Base-by-base conservation (phyloP, 306 rosid species). In the Lathyrus oleraceus region DNA sequence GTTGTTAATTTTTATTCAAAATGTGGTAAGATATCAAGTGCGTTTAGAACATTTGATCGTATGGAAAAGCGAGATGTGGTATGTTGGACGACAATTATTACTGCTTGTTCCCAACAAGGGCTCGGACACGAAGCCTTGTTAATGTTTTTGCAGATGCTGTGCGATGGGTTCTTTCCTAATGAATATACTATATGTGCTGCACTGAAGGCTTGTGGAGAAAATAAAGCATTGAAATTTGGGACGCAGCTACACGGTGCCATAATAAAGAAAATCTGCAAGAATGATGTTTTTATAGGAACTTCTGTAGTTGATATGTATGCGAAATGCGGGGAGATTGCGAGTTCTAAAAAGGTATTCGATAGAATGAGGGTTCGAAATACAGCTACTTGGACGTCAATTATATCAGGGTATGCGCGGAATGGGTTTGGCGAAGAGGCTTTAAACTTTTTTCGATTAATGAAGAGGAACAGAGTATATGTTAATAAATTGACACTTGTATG, bases 331-430 rank as follows among this genome's bases (percentile, higher is more conserved):
- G 86, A 83, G 72, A 80, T 87, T 75, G 60, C 39, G 5, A 87
- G 76, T 80, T 86, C 98, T 23, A 87, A 81, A 61, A 64, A 70
- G 11, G 90, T 88, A 44, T 94, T 94, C 79, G 79, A 84, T 30
- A 69, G 84, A 74, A 87, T 94, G 97, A 87, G 60, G 78, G 70
- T 73, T 14, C 81, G 86, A 71, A 90, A 94, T 75, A 90, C 94
- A 1, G 98, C 85, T 70, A 94, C 98, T 0, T 94, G 98, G 98
- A 94, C 98, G 3, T 94, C 92, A 27, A 75, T 94, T 65, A 90
- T 94, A 73, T 89, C 98, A 8, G 98, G 98, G 59, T 87, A 86
- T 75, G 90, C 92, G n/a, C 86, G 97, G 64, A 82, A 82, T 62
- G 95, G 96, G 45, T 84, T 71, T 30, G 89, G 94, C 10, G 85